These are phyloP conservation scores for Alloascoidea africana DNA, from an alignment of 805 yeast species.

Conservation along the genomic window DNA sequence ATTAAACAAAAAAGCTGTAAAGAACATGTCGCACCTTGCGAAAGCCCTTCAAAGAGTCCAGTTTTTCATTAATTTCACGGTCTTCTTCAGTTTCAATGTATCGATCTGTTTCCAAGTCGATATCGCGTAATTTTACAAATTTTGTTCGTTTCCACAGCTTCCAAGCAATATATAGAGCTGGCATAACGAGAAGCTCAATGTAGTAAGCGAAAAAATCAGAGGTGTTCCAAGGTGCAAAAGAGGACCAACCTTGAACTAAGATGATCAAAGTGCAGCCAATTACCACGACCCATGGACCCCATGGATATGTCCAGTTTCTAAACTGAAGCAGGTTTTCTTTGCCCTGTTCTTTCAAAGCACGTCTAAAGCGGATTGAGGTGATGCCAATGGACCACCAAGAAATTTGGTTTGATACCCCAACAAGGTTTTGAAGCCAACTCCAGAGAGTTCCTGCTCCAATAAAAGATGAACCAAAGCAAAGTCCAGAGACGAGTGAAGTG, in stretches of 20 bases:
- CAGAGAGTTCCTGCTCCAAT: constrained; percentile 38
- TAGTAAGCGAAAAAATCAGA: constrained; percentile 51
- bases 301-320: constrained; percentile 37
- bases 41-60: constrained; percentile 28
- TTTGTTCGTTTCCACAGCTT: constrained; percentile 48
- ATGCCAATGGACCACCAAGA: constrained; percentile 46
- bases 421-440: constrained; percentile 36
- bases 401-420: constrained; percentile 50
- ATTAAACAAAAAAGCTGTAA: constrained; percentile 6
- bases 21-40: constrained; percentile 20
- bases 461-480: constrained; percentile 43
- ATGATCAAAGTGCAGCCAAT: constrained; percentile 30
- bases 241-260: constrained; percentile 49
- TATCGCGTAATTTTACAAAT: constrained; percentile 47
- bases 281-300: constrained; percentile 32
- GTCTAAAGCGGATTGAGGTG: constrained; percentile 39
- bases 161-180: constrained; percentile 37
- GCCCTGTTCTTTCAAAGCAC: constrained; percentile 24
- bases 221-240: constrained; percentile 50
- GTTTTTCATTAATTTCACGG: constrained; percentile 20
- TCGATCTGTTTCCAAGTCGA: constrained; percentile 73
- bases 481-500: constrained; percentile 40
- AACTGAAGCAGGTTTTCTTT: constrained; percentile 25
- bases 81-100: constrained; percentile 37
- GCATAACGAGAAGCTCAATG: constrained; percentile 44